Evolutionary conservation across 1,139 yeast genomes (phyloP).

Genomic region (Tardiomyces digboiensis): DNA sequence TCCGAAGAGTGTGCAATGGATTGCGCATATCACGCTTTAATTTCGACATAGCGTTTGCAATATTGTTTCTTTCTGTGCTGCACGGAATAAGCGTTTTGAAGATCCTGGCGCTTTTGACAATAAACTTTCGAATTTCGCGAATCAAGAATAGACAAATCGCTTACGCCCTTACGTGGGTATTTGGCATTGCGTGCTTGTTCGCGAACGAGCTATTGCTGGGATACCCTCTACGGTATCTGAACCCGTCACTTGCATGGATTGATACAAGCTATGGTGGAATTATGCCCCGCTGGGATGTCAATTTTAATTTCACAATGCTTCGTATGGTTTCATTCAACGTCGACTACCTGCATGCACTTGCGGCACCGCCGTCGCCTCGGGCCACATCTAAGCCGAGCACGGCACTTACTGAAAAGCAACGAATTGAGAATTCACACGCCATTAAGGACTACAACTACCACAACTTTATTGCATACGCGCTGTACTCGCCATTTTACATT

Average conservation of each 20-base stretch:
- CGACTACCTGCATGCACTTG: constrained; percentile 41
- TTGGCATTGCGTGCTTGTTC: constrained; percentile 68
- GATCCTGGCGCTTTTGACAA: constrained; percentile 45
- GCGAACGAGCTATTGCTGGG: constrained; percentile 61
- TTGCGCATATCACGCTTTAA: constrained; percentile 28
- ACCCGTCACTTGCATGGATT: constrained; percentile 33
- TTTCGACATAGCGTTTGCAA: constrained; percentile 69
- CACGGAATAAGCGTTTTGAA: constrained; percentile 72
- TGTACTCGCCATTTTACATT: constrained; percentile 83
- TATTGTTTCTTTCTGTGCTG: constrained; percentile 56
- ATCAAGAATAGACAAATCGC: constrained; percentile 22
- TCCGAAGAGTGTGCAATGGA: constrained; percentile 33
- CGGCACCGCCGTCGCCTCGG: constrained; percentile 8
- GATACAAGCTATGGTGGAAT: constrained; percentile 48
- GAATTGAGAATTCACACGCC: constrained; percentile 60
- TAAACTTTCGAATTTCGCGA: constrained; percentile 48
- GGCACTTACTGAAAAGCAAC: constrained; percentile 42
- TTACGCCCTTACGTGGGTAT: constrained; percentile 49
- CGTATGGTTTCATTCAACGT: constrained; percentile 76
- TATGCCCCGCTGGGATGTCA: constrained; percentile 90
- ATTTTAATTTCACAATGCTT: constrained; percentile 79
- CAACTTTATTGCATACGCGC: constrained; percentile 66
- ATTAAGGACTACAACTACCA: constrained; percentile 44
- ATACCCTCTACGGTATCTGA: constrained; percentile 37
- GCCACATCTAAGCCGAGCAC: constrained; percentile 1